A percentile compares a stretch with the other conserved stretches of the same genome.
These are phyloP conservation scores for Lenzites betulinus DNA, from an alignment of 768 basidiomycete genomes.

Conservation along the genomic window DNA sequence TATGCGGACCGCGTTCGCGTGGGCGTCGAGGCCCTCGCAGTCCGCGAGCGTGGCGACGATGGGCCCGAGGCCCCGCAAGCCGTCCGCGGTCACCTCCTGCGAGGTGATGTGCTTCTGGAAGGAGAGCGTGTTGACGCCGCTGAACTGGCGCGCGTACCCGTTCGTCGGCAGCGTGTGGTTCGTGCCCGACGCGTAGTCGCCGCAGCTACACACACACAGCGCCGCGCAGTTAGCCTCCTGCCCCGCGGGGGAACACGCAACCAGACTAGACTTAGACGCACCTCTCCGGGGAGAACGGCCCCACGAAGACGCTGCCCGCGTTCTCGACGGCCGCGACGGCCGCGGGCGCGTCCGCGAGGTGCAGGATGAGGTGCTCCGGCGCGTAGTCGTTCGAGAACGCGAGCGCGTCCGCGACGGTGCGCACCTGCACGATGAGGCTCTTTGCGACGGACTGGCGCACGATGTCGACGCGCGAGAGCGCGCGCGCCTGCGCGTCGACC, in stretches of 20 bases:
- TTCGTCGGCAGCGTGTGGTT: constrained; percentile 98
- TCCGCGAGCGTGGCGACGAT: constrained; percentile 88
- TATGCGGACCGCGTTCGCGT: constrained; percentile 94
- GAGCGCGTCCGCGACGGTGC: constrained; percentile 73
- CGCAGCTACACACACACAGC: constrained; percentile 61
- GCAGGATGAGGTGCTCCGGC: constrained; percentile 95
- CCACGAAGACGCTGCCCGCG: constrained; percentile 96
- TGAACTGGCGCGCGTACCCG: constrained; percentile 97
- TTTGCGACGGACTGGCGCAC: constrained; percentile 86
- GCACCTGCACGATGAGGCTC: constrained; percentile 82
- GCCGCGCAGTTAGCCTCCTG: too few relatives aligned
- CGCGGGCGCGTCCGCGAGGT: constrained; percentile 71
- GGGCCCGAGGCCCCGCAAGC: constrained; percentile 80
- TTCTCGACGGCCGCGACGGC: constrained; percentile 75
- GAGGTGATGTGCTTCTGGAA: constrained; percentile 99
- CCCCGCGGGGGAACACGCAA: constrained; percentile 1
- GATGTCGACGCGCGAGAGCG: constrained; percentile 87
- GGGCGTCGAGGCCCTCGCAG: constrained; percentile 92
- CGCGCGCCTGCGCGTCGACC: constrained; percentile 84
- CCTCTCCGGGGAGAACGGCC: constrained; percentile 95
- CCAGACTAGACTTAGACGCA: constrained; percentile 35
- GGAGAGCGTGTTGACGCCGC: constrained; percentile 93
- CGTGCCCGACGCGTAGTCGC: constrained; percentile 98
- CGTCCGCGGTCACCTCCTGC: constrained; percentile 83
- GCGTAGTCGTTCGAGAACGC: constrained; percentile 96